phyloP scores from a whole-genome alignment of 148 eudicot genomes.

The Vaccinium corymbosum region DNA sequence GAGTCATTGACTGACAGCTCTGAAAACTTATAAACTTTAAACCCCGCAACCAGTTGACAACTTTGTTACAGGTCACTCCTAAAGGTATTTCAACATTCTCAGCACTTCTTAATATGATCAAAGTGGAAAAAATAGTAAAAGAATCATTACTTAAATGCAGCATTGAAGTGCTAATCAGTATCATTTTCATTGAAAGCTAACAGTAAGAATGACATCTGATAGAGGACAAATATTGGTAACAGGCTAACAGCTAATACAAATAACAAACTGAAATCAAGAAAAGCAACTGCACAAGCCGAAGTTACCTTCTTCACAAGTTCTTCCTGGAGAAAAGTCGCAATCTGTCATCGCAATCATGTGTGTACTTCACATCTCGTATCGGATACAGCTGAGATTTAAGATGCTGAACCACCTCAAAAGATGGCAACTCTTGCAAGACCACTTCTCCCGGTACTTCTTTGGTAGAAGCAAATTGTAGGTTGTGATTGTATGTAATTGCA shows the following conservation, averaged over 20 bases:
- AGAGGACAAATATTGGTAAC: neutral
- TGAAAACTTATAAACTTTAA: too few relatives aligned
- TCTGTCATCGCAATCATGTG: conserved; percentile 26
- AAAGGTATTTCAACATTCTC: neutral
- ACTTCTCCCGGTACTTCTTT: conserved; percentile 56
- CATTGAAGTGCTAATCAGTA: neutral
- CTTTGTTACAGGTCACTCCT: neutral
- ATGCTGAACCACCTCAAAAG: conserved; percentile 38
- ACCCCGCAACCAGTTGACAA: too few relatives aligned
- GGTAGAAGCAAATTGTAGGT: conserved; percentile 55
- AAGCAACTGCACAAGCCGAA: neutral
- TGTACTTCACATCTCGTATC: conserved; percentile 54
- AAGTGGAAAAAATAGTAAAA: neutral
- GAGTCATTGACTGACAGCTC: too few relatives aligned
- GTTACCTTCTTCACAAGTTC: conserved; percentile 24
- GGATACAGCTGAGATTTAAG: conserved; percentile 40
- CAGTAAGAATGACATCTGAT: neutral
- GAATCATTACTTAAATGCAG: neutral
- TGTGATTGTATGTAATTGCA: conserved; percentile 36
- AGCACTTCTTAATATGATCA: neutral
- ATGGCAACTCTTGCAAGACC: conserved; percentile 60
- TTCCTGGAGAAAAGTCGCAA: conserved; percentile 32
- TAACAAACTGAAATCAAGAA: neutral
- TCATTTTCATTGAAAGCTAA: neutral
- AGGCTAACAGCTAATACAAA: neutral